These are phyloP conservation scores for Vaccinium myrtillus DNA, from an alignment of 148 eudicot genomes.

Conservation along the genomic window DNA sequence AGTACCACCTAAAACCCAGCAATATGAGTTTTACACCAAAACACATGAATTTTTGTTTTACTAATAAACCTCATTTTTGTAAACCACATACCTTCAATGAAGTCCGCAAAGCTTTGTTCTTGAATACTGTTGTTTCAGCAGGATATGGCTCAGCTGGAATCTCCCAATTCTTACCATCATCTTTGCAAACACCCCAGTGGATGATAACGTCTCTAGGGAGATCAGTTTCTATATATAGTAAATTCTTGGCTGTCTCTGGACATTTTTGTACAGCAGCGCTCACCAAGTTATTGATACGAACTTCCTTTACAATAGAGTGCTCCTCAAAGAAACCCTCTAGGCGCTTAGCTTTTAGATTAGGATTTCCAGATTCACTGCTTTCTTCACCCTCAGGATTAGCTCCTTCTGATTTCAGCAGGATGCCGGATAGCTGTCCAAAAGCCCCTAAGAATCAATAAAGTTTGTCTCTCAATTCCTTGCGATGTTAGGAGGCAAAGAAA, in stretches of 20 bases:
- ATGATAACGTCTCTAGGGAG: constrained; percentile 69
- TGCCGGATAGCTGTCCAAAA: constrained; percentile 55
- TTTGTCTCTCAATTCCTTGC: constrained; percentile 11
- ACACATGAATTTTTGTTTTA: background rate
- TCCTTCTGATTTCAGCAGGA: constrained; percentile 48
- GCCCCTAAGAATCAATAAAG: constrained; percentile 39
- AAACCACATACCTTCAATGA: constrained; percentile 60
- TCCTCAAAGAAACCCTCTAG: constrained; percentile 74
- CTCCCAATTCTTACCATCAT: constrained; percentile 61
- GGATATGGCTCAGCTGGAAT: constrained; percentile 76
- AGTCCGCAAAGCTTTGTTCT: constrained; percentile 87
- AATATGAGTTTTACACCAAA: background rate
- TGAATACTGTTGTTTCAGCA: constrained; percentile 62
- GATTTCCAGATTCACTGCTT: constrained; percentile 29
- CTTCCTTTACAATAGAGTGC: constrained; percentile 56
- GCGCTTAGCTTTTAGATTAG: constrained; percentile 33
- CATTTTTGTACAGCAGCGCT: constrained; percentile 55
- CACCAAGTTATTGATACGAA: constrained; percentile 43
- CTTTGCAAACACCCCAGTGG: constrained; percentile 89
- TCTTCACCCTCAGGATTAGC: constrained; percentile 32
- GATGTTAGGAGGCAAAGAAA: background rate
- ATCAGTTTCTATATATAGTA: constrained; percentile 71
- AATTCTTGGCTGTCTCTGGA: constrained; percentile 54
- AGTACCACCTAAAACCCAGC: background rate
- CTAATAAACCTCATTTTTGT: background rate